Percentiles rank a stretch among this genome's conserved stretches.
Evolutionary conservation across 2,329 filamentous ascomycete genomes (phyloP).

Genomic region (Exophiala sp.): DNA sequence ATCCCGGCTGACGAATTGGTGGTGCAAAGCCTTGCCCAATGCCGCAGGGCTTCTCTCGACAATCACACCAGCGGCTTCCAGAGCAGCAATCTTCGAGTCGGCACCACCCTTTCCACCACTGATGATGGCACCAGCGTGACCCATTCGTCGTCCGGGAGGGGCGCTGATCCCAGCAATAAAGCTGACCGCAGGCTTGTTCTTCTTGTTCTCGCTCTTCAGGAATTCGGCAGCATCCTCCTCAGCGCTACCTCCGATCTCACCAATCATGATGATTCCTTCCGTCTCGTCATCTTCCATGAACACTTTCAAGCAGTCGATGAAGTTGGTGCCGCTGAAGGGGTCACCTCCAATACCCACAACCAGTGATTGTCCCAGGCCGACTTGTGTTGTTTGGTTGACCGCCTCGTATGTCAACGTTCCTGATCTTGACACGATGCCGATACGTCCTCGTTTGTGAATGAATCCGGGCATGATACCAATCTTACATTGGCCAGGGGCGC

Average conservation of each 20-base stretch:
- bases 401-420: constrained; percentile 99
- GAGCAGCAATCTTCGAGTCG: constrained; percentile 94
- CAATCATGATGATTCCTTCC: constrained; percentile 99
- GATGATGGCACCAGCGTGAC: constrained; percentile 97
- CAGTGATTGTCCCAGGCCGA: constrained; percentile 93
- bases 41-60: constrained; percentile 92
- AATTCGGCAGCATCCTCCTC: constrained; percentile 99
- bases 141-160: constrained; percentile 94
- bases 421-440: constrained; percentile 97
- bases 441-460: constrained; percentile 99
- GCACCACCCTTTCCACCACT: constrained; percentile 96
- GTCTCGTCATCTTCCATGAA: constrained; percentile 96
- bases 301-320: constrained; percentile 97
- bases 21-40: constrained; percentile 89
- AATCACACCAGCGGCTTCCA: constrained; percentile 88
- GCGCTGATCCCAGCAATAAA: constrained; percentile 99
- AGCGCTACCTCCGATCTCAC: constrained; percentile 94
- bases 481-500: constrained; percentile 86
- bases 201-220: constrained; percentile 84
- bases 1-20: constrained; percentile 94
- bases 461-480: constrained; percentile 99
- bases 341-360: constrained; percentile 98
- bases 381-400: constrained; percentile 98
- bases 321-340: constrained; percentile 98
- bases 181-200: constrained; percentile 92